Evolutionary conservation across 345 rosid species (phyloP).

Genomic region (Rhodamnia argentea): DNA sequence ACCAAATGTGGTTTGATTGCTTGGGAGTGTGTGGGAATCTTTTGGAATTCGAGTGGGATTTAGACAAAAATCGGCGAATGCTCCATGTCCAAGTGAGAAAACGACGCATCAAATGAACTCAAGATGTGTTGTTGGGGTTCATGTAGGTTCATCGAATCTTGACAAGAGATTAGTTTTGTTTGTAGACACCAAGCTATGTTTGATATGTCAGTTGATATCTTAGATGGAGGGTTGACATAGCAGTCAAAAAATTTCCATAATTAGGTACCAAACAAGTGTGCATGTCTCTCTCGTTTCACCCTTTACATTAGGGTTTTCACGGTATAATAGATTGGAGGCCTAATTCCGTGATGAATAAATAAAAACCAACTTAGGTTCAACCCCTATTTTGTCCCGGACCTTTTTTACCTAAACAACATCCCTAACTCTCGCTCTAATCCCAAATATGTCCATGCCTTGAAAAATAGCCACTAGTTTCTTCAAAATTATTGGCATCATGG

Average conservation of each 20-base stretch:
- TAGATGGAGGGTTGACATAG: background rate
- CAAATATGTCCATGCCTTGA: background rate
- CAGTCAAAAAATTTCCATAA: background rate
- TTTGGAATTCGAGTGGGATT: background rate
- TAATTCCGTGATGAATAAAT: background rate
- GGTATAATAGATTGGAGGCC: background rate
- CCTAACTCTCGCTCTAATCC: background rate
- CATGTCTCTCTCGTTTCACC: background rate
- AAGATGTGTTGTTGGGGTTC: background rate
- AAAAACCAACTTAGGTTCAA: background rate
- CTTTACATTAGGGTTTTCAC: background rate
- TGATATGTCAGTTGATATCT: background rate
- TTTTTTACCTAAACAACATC: background rate
- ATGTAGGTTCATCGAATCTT: background rate
- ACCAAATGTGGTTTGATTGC: background rate
- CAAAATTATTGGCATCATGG: background rate
- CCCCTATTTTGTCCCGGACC: too few species aligned
- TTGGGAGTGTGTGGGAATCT: background rate
- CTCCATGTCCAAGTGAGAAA: background rate
- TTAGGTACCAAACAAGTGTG: background rate
- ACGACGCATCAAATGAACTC: background rate
- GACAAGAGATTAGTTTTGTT: background rate
- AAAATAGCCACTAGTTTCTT: background rate
- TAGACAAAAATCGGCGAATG: background rate
- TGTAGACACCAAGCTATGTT: background rate